Evolutionary conservation across 352 stramenopile species (phyloP), one percentile per base, ranked within the genome.

Genomic region (Blastocystis sp.): DNA sequence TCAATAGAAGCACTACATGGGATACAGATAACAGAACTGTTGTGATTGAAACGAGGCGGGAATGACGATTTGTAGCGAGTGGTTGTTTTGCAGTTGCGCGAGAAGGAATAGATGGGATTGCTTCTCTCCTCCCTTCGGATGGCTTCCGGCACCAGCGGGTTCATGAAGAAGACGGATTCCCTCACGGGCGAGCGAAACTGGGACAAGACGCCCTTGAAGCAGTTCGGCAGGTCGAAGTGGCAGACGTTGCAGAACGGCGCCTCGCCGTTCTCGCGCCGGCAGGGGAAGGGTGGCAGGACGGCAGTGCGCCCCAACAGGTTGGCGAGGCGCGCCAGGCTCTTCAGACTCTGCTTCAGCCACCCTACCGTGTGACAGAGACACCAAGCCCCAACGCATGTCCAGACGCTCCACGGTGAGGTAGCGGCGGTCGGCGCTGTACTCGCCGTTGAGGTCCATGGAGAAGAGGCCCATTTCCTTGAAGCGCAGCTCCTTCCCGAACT

Each of bases 401-500:
- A 84, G 53, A 52, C 10, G 48, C 2, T 70, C 61, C 2, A 84
- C 11, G 11, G 52, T 40, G 2, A 84, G 21, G 28, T 70, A 84
- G 9, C 43, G 28, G 2, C 23, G 52, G 17, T 21, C 34, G 17
- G 14, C 2, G 2, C 34, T 19, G 48, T 84, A 84, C 60, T 84
- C 74, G 11, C 66, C 66, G n/a, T 61, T 40, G 9, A 59, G 34
- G 17, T 84, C 61, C 21, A 84, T 11, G 2, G 19, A 59, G 60
- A 69, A 84, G 10, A 84, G n/a, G 38, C 59, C 48, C 74, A 84
- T 84, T 52, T 84, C 74, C 61, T 84, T 84, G 17, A 84, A 59
- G 17, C 74, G 48, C 38, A 69, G 53, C 2, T 69, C 34, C 38
- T 84, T 84, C 11, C 66, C 66, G n/a, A 28, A 9, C 23, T 84